Evolutionary conservation across 1,284 basidiomycete genomes (phyloP).

Genomic region (Coniferiporia weirii): DNA sequence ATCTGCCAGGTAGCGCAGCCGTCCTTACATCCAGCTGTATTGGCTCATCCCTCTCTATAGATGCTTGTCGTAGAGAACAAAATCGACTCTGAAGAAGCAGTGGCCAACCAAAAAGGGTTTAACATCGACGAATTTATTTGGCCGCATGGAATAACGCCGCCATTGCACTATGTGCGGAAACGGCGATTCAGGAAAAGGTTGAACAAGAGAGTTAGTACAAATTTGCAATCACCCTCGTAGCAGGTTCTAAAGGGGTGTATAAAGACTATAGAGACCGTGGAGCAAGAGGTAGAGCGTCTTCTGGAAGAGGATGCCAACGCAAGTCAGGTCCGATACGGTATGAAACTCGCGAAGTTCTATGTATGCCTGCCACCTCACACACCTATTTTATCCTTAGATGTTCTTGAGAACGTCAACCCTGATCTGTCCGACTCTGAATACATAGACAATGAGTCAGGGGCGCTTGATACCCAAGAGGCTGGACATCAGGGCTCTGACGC

Average conservation of each 20-base stretch:
- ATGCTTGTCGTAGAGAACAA: slow-evolving; percentile 86
- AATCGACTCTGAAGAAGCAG: slow-evolving; percentile 63
- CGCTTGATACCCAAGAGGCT: slow-evolving; percentile 58
- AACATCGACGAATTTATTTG: slow-evolving; percentile 96
- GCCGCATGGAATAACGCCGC: slow-evolving; percentile 95
- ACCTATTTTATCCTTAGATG: slow-evolving; percentile 39
- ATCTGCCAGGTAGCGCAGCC: slow-evolving; percentile 79
- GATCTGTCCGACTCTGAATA: slow-evolving; percentile 85
- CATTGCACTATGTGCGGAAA: slow-evolving; percentile 87
- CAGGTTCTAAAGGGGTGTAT: slow-evolving; percentile 15
- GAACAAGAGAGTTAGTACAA: slow-evolving; percentile 62
- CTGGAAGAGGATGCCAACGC: slow-evolving; percentile 84
- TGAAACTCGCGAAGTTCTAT: slow-evolving; percentile 15
- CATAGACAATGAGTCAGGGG: slow-evolving; percentile 55
- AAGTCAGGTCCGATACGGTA: slow-evolving; percentile 73
- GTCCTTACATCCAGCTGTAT: slow-evolving; percentile 12
- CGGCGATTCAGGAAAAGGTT: slow-evolving; percentile 90
- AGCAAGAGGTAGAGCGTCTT: slow-evolving; percentile 92
- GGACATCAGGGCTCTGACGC: slow-evolving; percentile 53
- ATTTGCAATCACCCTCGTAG: not conserved
- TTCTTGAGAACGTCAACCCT: slow-evolving; percentile 80
- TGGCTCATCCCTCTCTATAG: slow-evolving; percentile 32
- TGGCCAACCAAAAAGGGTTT: slow-evolving; percentile 59
- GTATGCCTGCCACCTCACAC: not conserved
- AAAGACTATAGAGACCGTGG: slow-evolving; percentile 93